phyloP scores from a whole-genome alignment of 257 asterid species.

The Verbena officinalis region DNA sequence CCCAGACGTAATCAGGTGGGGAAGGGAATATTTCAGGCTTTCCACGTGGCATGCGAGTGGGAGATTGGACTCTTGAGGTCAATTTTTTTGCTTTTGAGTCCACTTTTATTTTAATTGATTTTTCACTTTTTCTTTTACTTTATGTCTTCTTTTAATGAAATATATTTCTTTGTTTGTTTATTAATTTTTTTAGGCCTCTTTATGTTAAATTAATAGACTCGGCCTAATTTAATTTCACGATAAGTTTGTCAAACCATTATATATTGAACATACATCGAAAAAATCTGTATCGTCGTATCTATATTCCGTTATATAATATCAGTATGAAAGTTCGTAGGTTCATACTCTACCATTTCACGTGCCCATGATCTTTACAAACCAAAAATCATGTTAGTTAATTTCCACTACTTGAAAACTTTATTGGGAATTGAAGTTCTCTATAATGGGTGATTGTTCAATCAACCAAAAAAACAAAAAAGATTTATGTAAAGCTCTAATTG shows the following conservation, averaged over 20 bases:
- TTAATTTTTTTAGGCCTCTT: no score
- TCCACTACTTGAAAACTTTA: neutral
- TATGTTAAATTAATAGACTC: no score
- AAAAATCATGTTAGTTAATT: neutral
- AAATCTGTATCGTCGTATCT: no score
- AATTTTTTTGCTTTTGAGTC: neutral
- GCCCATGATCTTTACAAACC: no score
- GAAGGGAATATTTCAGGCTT: constrained; percentile 11
- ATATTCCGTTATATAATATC: no score
- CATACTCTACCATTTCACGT: no score
- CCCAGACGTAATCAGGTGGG: neutral
- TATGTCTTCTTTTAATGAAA: neutral
- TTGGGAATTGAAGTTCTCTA: neutral
- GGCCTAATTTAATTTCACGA: no score
- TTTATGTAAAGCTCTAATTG: neutral
- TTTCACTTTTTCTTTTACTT: neutral
- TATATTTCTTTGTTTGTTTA: no score
- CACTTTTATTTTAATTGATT: neutral
- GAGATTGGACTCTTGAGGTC: constrained; percentile 1
- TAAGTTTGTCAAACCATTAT: no score
- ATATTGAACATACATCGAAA: no score
- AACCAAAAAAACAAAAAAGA: neutral
- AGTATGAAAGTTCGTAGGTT: no score
- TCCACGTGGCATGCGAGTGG: constrained; percentile 11
- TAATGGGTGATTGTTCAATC: neutral